A percentile compares a stretch with the other conserved stretches of the same genome.
Evolutionary conservation across 2,329 filamentous ascomycete genomes (phyloP).

Genomic region (Pleoardoris graminearum): DNA sequence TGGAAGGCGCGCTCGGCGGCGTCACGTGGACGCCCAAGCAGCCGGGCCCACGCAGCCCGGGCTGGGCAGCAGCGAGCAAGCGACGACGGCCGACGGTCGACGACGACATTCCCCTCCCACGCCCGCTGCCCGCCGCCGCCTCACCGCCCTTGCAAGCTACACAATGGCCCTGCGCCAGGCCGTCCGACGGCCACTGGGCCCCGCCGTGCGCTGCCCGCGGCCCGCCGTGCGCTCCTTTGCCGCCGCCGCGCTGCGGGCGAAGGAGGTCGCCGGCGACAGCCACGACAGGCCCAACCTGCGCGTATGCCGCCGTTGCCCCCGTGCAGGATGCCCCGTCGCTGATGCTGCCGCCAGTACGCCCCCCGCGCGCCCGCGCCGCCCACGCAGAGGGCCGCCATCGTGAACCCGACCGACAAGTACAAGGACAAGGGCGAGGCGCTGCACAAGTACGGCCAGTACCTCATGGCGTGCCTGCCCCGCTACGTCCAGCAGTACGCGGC

Average conservation of each 20-base stretch:
- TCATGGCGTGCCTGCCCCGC: slow-evolving; percentile 96
- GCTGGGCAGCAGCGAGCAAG: too few species aligned
- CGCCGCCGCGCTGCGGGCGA: slow-evolving; percentile 46
- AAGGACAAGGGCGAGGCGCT: slow-evolving; percentile 82
- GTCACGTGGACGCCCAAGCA: slow-evolving; percentile 11
- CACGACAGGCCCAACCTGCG: slow-evolving; percentile 53
- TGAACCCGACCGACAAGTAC: slow-evolving; percentile 94
- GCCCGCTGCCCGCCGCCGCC: slow-evolving; percentile 27
- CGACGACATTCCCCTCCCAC: slow-evolving; percentile 28
- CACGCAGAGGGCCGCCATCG: slow-evolving; percentile 73
- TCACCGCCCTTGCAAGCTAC: slow-evolving; percentile 19
- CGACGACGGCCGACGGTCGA: slow-evolving; percentile 18
- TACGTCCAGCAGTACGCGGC: slow-evolving; percentile 80
- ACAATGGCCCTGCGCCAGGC: slow-evolving; percentile 49
- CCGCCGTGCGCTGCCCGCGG: slow-evolving; percentile 38
- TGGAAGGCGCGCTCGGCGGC: slow-evolving; percentile 11
- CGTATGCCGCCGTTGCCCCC: slow-evolving; percentile 28
- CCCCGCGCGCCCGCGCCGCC: slow-evolving; percentile 46
- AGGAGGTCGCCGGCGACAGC: slow-evolving; percentile 49
- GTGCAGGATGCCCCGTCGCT: slow-evolving; percentile 13
- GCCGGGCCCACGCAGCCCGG: too few species aligned
- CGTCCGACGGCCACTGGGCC: slow-evolving; percentile 45
- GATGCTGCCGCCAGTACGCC: slow-evolving; percentile 42
- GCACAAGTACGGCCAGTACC: slow-evolving; percentile 93
- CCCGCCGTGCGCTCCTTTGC: slow-evolving; percentile 48